A percentile compares a stretch with the other conserved stretches of the same genome.
Evolutionary conservation across 1,284 basidiomycete genomes (phyloP).

Genomic region (Porogramme epimiltina): DNA sequence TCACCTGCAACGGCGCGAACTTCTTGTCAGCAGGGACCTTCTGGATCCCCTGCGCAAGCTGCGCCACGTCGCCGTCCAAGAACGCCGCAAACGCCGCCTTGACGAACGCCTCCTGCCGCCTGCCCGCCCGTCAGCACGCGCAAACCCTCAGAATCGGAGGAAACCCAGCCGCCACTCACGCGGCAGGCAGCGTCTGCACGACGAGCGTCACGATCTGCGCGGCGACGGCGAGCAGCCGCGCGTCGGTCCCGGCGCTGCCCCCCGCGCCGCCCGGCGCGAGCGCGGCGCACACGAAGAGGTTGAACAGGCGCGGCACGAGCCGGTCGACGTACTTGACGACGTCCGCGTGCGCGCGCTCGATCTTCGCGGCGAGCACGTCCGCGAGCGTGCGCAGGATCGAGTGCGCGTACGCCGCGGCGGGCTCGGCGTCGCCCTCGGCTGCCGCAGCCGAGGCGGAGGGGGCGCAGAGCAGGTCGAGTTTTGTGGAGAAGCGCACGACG

Average conservation of each 20-base stretch:
- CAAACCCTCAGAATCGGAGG: constrained; percentile 3
- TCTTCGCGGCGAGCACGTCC: constrained; percentile 68
- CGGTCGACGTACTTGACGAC: constrained; percentile 78
- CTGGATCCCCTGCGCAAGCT: constrained; percentile 56
- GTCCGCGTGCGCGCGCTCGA: constrained; percentile 63
- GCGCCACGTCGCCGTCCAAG: constrained; percentile 55
- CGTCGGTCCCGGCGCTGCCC: constrained; percentile 43
- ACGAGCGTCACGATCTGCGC: constrained; percentile 71
- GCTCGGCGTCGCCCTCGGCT: constrained; percentile 42
- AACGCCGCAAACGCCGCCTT: constrained; percentile 59
- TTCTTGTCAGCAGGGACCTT: constrained; percentile 39
- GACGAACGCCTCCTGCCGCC: constrained; percentile 62
- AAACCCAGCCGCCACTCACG: not conserved
- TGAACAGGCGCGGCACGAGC: constrained; percentile 72
- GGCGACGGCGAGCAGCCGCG: constrained; percentile 65
- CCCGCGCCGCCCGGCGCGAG: constrained; percentile 20
- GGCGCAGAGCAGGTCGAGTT: constrained; percentile 75
- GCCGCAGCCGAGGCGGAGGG: constrained; percentile 24
- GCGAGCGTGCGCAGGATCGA: constrained; percentile 75
- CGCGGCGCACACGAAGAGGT: constrained; percentile 67
- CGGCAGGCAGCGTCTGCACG: constrained; percentile 56
- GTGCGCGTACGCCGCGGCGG: constrained; percentile 78
- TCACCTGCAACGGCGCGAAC: constrained; percentile 52
- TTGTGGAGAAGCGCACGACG: constrained; percentile 77
- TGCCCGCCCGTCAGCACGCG: too few species aligned